A percentile compares a stretch with the other conserved stretches of the same genome.
phyloP scores from a whole-genome alignment of 208 protist genomes.

The Leishmania tarentolae region DNA sequence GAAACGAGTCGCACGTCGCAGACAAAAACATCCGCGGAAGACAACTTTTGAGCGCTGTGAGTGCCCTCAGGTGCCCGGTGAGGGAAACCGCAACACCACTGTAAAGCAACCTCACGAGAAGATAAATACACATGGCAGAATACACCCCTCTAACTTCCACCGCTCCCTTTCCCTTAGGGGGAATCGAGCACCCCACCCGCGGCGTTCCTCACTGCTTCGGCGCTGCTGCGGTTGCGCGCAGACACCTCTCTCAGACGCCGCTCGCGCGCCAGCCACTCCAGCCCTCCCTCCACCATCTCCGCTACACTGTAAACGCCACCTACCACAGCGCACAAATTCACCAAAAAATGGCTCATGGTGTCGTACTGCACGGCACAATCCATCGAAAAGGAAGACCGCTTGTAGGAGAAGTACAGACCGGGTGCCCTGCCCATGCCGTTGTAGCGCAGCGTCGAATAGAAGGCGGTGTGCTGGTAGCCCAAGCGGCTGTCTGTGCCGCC shows the following conservation, averaged over 20 bases:
- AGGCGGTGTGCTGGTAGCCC: conserved; percentile 25
- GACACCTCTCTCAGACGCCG: conserved; percentile 12
- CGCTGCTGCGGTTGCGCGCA: conserved; percentile 13
- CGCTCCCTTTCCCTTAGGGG: neutral
- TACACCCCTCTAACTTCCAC: neutral
- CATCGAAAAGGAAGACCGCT: conserved; percentile 29
- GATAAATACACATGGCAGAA: neutral
- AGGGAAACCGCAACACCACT: neutral
- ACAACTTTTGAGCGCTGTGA: neutral
- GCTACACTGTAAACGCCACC: conserved; percentile 65
- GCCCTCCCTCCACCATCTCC: conserved; percentile 37
- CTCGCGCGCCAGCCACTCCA: conserved; percentile 24
- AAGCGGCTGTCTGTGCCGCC: conserved; percentile 19
- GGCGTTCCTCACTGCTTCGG: conserved; percentile 4
- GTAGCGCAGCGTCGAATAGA: conserved; percentile 29
- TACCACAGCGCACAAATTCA: conserved; percentile 59
- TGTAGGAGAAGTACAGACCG: conserved; percentile 35
- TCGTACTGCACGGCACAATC: conserved; percentile 31
- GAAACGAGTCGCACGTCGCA: neutral
- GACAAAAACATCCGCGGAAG: neutral
- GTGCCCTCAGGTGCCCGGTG: neutral
- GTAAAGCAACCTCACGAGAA: neutral
- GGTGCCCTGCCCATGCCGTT: conserved; percentile 9
- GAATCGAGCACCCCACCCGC: neutral
- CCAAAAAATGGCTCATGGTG: conserved; percentile 46